Base-by-base conservation (phyloP, 768 basidiomycete genomes). In the Xerocomellus dryophilus region DNA sequence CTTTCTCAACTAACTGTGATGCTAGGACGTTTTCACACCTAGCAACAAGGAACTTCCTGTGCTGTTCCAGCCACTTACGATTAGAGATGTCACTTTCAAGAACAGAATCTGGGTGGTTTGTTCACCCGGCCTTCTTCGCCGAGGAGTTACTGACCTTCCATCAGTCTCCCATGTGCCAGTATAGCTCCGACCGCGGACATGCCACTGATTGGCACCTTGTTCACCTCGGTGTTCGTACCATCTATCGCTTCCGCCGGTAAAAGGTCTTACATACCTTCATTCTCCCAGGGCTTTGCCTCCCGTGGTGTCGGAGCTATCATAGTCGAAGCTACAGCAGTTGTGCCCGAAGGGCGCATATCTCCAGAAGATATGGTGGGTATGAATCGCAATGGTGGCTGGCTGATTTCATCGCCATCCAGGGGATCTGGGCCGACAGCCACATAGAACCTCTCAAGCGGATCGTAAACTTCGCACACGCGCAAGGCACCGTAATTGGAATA, bases 161-260 rank as follows among this genome's bases (percentile, higher is more conserved):
- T 9, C 56, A 85, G 84, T 73, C 87, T 11, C 88, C 87, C 2
- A 91, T 92, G 90, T 92, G 90, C 67, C 84, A 86, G 69, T 93
- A 93, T 71, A 86, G 84, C 53, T 76, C 83, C 9, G 80, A 87
- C 42, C 72, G 84, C 47, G 90, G 90, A 0, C 83, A 88, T 61
- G 82, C 84, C 4, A 90, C 90, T 1, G 86, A 91, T 57, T 92
- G 86, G 84, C 92, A 93, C 66, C 69, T 92, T 5, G 87, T 90
- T 17, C 88, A 93, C 64, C 76, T 89, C 32, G 88, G 87, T 2
- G 82, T 81, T 57, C 61, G 67, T 68, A 29, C 23, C 5, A 5
- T 44, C 44, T 8, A 41, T 11, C 40, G 0, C 21, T 43, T 45
- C 21, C 8, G 14, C 10, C 7, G 1, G 11, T 12, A 25, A 25